Evolutionary conservation across 2,329 filamentous ascomycete genomes (phyloP), one percentile per base, ranked within the genome.

Genomic region (Fusarium circinatum): DNA sequence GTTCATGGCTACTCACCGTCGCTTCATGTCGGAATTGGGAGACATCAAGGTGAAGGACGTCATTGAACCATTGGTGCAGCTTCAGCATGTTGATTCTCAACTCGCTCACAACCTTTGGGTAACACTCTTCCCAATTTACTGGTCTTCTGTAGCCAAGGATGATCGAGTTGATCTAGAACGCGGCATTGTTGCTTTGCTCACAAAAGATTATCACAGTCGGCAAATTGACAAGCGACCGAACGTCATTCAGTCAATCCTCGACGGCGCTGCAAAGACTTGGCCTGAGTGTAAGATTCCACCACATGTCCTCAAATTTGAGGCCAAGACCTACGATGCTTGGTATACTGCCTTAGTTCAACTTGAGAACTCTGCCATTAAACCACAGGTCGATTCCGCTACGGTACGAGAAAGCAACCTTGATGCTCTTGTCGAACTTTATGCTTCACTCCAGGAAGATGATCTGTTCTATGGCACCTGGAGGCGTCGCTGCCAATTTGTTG

Each of bases 381-480:
- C 96, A 0, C 89, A 95, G 61, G 90, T 95, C 45, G 95, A 98
- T 77, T 97, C 95, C 3, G 86, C 93, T 4, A 91, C 90, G 49
- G 93, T 98, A 26, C 89, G 95, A 38, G 97, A 99, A 82, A 98
- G 96, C 83, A 98, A 97, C 75, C 88, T 98, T 10, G 96, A 99
- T 83, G 96, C 96, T 1, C 85, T 99, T n/a, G 91, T 98, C 14
- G 96, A 98, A 79, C 87, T 98, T 7, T 99, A 99, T 79, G 91
- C 95, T 11, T 91, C 92, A 2, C 85, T 99, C 20, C 94, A 97
- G 79, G 97, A 99, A 81, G 95, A 98, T 57, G 96, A 99, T 80
- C 87, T 99, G 54, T 99, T 98, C 82, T 98, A 99, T 74, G 96
- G 96, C 14, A 97, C 95, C 1, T 99, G 96, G 96, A 91, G 96